Conservation (phyloP, 805 yeast species). For the Candida xyloterini region DNA sequence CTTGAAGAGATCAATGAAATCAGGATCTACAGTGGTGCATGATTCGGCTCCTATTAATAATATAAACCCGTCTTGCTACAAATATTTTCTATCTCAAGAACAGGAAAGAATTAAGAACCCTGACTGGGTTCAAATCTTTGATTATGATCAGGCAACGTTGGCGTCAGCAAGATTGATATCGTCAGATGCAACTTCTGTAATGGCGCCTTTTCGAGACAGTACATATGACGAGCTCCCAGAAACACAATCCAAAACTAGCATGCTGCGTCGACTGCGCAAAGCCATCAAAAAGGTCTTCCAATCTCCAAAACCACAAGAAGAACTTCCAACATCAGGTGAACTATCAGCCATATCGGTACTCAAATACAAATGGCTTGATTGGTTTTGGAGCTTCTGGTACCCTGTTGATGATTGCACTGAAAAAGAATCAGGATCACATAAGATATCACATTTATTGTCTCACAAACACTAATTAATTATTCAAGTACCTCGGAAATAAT, state of each 20-base stretch:
- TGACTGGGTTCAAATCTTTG: slow-evolving; percentile 20
- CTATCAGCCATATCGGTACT: slow-evolving; percentile 10
- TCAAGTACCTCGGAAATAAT: slow-evolving; percentile 41
- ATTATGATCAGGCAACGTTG: slow-evolving; percentile 1
- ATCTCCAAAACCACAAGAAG: slow-evolving; percentile 2
- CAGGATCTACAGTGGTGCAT: slow-evolving; percentile 17
- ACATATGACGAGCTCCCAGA: neutral
- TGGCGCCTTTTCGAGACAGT: neutral
- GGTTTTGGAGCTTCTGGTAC: slow-evolving; percentile 27
- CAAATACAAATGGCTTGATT: slow-evolving; percentile 18
- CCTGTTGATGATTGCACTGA: slow-evolving; percentile 18
- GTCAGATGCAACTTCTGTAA: neutral
- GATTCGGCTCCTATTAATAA: slow-evolving; percentile 3
- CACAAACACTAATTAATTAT: slow-evolving; percentile 7
- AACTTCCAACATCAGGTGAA: slow-evolving; percentile 11
- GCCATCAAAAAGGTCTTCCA: slow-evolving; percentile 7
- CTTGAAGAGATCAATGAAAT: slow-evolving; percentile 13
- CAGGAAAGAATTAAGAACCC: slow-evolving; percentile 7
- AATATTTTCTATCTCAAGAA: slow-evolving; percentile 15
- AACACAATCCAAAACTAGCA: slow-evolving; percentile 2
- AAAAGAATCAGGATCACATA: neutral
- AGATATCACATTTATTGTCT: neutral
- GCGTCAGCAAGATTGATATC: neutral
- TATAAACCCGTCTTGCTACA: slow-evolving; percentile 15
- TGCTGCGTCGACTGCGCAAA: slow-evolving; percentile 4